Evolutionary conservation across 2,329 filamentous ascomycete species (phyloP).

Genomic region (Penicillium sp.): DNA sequence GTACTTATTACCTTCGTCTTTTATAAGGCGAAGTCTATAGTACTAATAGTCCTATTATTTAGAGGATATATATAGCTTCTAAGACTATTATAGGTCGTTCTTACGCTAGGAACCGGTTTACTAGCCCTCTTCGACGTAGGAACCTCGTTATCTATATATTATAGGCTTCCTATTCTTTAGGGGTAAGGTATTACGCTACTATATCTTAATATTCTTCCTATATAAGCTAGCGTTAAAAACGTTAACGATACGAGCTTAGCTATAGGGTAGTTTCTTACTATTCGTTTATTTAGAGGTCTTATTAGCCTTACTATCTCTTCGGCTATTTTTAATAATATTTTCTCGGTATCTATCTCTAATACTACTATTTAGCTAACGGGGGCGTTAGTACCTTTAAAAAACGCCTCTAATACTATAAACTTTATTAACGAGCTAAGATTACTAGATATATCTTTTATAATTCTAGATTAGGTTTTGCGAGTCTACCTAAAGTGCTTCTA

Average conservation of each 20-base stretch:
- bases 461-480: neutral
- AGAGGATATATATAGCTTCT: constrained; percentile 6
- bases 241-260: constrained; percentile 7
- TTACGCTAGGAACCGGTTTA: constrained; percentile 6
- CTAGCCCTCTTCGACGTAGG: constrained; percentile 1
- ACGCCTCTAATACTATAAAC: neutral
- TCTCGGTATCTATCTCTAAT: neutral
- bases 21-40: neutral
- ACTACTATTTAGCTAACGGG: neutral
- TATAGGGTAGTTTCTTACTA: neutral
- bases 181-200: constrained; percentile 1
- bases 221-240: constrained; percentile 10
- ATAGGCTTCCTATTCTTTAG: constrained; percentile 5
- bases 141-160: constrained; percentile 1
- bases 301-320: neutral
- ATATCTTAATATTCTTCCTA: constrained; percentile 5
- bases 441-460: neutral
- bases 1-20: neutral
- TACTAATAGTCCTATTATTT: neutral
- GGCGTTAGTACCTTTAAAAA: neutral
- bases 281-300: neutral
- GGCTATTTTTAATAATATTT: neutral
- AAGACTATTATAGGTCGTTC: constrained; percentile 2
- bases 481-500: neutral
- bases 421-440: neutral